Evolutionary conservation across 2,329 filamentous ascomycete species (phyloP).

Genomic region (Fusarium sp.): DNA sequence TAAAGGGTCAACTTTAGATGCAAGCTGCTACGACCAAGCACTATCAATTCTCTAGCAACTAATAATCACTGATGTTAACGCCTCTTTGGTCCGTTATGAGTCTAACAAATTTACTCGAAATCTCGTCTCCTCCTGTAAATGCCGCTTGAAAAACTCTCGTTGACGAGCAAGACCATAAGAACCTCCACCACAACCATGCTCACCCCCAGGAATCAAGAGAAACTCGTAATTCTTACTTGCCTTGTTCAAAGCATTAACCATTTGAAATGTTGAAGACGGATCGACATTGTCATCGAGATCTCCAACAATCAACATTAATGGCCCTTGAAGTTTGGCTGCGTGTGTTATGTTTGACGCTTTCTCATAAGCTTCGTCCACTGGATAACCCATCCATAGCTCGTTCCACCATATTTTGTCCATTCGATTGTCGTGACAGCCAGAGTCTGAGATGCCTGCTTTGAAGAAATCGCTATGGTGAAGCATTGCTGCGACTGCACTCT

Average conservation of each 20-base stretch:
- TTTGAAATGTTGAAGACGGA: slow-evolving; percentile 50
- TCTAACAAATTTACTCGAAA: slow-evolving; percentile 19
- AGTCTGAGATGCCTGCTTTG: slow-evolving; percentile 48
- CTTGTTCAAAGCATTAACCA: slow-evolving; percentile 47
- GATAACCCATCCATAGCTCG: slow-evolving; percentile 54
- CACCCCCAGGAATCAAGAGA: slow-evolving; percentile 47
- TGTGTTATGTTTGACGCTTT: slow-evolving; percentile 50
- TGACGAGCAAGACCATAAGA: slow-evolving; percentile 42
- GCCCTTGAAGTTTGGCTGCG: slow-evolving; percentile 47
- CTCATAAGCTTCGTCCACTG: slow-evolving; percentile 50
- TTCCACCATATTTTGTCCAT: slow-evolving; percentile 54
- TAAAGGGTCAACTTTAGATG: not conserved
- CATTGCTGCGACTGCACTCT: slow-evolving; percentile 49
- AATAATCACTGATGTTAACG: not conserved
- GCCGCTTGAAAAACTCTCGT: slow-evolving; percentile 33
- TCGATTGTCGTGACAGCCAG: slow-evolving; percentile 53
- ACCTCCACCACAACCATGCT: slow-evolving; percentile 35
- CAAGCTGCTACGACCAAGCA: not conserved
- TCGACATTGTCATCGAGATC: slow-evolving; percentile 52
- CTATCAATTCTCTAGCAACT: not conserved
- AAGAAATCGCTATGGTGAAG: slow-evolving; percentile 51
- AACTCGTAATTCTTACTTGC: slow-evolving; percentile 51
- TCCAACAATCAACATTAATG: slow-evolving; percentile 51
- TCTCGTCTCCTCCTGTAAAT: slow-evolving; percentile 20
- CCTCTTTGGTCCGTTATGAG: not conserved